Evolutionary conservation across 2,329 filamentous ascomycete species (phyloP).

Genomic region (Akanthomyces muscarius): DNA sequence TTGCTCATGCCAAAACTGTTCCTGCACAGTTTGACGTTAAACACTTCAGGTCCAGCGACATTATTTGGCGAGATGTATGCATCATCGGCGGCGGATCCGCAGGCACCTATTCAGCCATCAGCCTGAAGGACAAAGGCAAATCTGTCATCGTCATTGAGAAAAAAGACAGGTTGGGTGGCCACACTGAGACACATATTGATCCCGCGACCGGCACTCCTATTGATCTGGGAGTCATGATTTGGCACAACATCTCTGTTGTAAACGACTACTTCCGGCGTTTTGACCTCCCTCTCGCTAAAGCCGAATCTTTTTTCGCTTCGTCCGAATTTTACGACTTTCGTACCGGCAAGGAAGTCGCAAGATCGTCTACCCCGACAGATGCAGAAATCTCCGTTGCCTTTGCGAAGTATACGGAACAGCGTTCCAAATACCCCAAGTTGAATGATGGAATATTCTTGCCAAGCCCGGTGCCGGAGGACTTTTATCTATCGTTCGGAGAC

Average conservation of each 20-base stretch:
- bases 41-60: neutral
- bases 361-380: too few species aligned
- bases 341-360: too few species aligned
- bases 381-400: too few species aligned
- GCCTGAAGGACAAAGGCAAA: conserved; percentile 34
- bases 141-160: conserved; percentile 38
- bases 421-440: neutral
- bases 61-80: neutral
- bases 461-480: neutral
- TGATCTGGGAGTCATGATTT: neutral
- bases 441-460: neutral
- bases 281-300: too few species aligned
- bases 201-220: neutral
- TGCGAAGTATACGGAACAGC: neutral
- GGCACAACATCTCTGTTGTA: neutral
- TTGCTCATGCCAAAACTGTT: too few species aligned
- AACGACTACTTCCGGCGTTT: too few species aligned
- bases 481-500: neutral
- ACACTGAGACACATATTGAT: neutral
- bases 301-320: too few species aligned
- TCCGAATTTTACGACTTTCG: too few species aligned
- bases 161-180: conserved; percentile 24
- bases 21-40: neutral
- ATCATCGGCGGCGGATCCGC: conserved; percentile 35
- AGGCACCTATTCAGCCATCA: conserved; percentile 38